Base-by-base conservation (phyloP, 2,329 filamentous ascomycete genomes). In the Dothideomycetidae sp. region DNA sequence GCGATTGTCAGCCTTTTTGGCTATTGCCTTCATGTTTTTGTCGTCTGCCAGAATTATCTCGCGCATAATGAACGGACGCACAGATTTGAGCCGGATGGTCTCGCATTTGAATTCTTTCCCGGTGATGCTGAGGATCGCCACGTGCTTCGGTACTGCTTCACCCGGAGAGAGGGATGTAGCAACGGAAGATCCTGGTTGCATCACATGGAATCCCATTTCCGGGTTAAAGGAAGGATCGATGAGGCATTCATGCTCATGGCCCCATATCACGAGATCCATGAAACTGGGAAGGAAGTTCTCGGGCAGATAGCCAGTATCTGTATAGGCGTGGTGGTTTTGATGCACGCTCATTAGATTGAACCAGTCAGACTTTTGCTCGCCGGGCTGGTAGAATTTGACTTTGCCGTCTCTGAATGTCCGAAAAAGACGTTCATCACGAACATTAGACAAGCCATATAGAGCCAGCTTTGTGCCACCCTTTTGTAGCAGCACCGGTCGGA, bases 291-390 rank as follows among this genome's bases (percentile, higher is more conserved):
- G 66, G 50, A 94, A 90, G 49, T 80, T 84, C 52, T 98, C 92
- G 0, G 92, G 88, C 0, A 98, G 69, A 52, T 93, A 96, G n/a
- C 82, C 79, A 0, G 88, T 96, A 12, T 86, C 75, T 0, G 83
- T 93, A 52, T 94, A 80, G 0, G 86, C 83, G 50, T 90, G 76
- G 52, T 96, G 90, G 49, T 98, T 98, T 53, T 98, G 90, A 53
- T 98, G 90, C 2, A 98, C 82, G 26, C 82, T 79, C 62, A 98
- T 78, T 41, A 98, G 59, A 52, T 96, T 96, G 67, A 96, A 98
- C 81, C 88, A 98, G 48, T 96, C 85, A 12, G 73, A 64, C 52
- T 79, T 79, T 48, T 93, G 82, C 11, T 78, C 71, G 12, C 72
- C 73, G 0, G 88, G 88, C 14, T 80, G 77, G 52, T 83, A 94